Conservation (phyloP, 2,329 filamentous ascomycete genomes). For the Xylaria sp. region DNA sequence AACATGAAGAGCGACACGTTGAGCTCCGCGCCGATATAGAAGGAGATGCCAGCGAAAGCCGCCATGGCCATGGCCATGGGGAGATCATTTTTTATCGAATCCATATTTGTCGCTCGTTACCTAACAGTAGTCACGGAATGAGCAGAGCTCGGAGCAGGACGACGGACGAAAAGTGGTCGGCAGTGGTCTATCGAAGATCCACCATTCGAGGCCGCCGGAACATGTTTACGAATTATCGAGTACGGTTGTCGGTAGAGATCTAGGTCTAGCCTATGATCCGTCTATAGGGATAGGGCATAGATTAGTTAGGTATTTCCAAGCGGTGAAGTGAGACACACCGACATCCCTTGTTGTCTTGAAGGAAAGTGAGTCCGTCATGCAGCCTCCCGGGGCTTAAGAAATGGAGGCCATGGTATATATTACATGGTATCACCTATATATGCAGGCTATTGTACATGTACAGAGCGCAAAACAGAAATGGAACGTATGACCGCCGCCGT, state of each 20-base stretch:
- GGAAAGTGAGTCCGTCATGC: slow-evolving; percentile 31
- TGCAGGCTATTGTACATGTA: background rate
- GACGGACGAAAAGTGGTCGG: background rate
- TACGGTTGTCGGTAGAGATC: background rate
- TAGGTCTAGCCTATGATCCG: background rate
- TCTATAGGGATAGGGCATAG: background rate
- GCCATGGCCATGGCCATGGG: slow-evolving; percentile 51
- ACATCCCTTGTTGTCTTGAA: slow-evolving; percentile 24
- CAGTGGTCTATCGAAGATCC: slow-evolving; percentile 26
- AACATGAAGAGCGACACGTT: slow-evolving; percentile 48
- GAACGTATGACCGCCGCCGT: slow-evolving; percentile 3
- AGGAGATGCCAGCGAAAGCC: slow-evolving; percentile 53
- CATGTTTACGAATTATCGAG: slow-evolving; percentile 31
- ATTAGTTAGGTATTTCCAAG: slow-evolving; percentile 1
- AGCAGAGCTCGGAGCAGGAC: slow-evolving; percentile 20
- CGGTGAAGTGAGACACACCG: slow-evolving; percentile 21
- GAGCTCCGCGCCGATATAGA: slow-evolving; percentile 50
- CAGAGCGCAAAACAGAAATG: background rate
- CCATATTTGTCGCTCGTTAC: slow-evolving; percentile 28
- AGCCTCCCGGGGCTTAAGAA: slow-evolving; percentile 25
- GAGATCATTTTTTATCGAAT: slow-evolving; percentile 34
- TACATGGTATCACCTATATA: background rate
- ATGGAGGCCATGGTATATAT: slow-evolving; percentile 12
- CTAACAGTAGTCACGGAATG: slow-evolving; percentile 16
- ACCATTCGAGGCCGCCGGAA: slow-evolving; percentile 27